Percentiles rank a stretch among this genome's conserved stretches.
phyloP scores from a whole-genome alignment of 1,284 basidiomycete species.

The Boletellus sp. region DNA sequence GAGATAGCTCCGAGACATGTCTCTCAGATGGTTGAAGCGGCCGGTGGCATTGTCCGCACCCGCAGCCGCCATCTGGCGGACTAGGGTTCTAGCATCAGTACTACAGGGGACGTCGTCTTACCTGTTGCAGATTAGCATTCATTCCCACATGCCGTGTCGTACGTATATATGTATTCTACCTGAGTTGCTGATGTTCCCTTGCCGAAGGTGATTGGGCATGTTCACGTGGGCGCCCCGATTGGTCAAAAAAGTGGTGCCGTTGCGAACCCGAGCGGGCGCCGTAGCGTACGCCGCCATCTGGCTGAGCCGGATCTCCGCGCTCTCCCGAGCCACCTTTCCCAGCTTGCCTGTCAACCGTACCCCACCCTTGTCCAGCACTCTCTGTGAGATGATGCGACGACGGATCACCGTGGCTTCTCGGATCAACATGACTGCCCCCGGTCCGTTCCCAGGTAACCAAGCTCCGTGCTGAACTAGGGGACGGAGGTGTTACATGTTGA shows the following conservation, averaged over 20 bases:
- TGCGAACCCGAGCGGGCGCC: too few species aligned
- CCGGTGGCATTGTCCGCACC: too few species aligned
- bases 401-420: slow-evolving; percentile 84
- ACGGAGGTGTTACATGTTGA: slow-evolving; percentile 78
- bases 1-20: too few species aligned
- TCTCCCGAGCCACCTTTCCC: slow-evolving; percentile 96
- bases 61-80: too few species aligned
- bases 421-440: slow-evolving; percentile 95
- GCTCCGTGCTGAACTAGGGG: slow-evolving; percentile 89
- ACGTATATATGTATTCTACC: too few species aligned
- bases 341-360: slow-evolving; percentile 95
- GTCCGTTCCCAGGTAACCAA: slow-evolving; percentile 95
- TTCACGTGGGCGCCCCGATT: slow-evolving; percentile 89
- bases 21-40: too few species aligned
- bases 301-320: slow-evolving; percentile 88
- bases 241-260: slow-evolving; percentile 87
- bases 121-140: too few species aligned
- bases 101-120: too few species aligned
- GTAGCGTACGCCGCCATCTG: slow-evolving; percentile 92
- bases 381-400: slow-evolving; percentile 40
- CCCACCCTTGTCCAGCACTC: slow-evolving; percentile 88
- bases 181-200: too few species aligned
- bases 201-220: slow-evolving; percentile 93
- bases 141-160: too few species aligned
- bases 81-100: too few species aligned